Evolutionary conservation across 176 grass and related monocot species (phyloP), one percentile per base, ranked within the genome.

Genomic region (Phoenix dactylifera): DNA sequence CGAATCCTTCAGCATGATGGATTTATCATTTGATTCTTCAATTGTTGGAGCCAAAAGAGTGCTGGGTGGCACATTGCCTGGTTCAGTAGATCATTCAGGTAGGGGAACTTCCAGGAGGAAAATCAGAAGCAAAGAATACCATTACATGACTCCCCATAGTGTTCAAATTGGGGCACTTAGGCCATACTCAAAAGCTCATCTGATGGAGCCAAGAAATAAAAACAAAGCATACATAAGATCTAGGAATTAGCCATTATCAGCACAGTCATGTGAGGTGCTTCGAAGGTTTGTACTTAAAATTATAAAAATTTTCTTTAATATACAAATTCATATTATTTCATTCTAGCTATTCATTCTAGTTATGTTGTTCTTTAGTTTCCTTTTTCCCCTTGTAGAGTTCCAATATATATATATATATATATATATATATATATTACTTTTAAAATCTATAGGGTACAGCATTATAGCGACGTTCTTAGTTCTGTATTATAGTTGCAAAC

Each of bases 91-190:
- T 77, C 83, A 95, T 63, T 44, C 44, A 15, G 17, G 57, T 14
- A 70, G 44, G 57, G 75, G 64, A 60, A 74, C 64, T 70, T 55
- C 58, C 68, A 79, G 4, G 79, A 82, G 23, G 66, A 89, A 77
- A 49, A 68, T 32, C 1, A 73, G 86, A 64, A 66, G 71, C 4
- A 90, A 60, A 25, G 59, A 77, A 39, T n/a, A 76, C 53, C 74
- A 80, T 51, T 88, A 78, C 24, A 91, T 76, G 80, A 60, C 83
- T 4, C 72, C 81, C 62, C 75, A 80, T 53, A 66, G 50, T 0
- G 61, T 91, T 74, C 74, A 91, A 60, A 87, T 91, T 19, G 87
- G 87, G 20, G 78, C 84, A 15, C 85, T 91, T 53, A 66, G 69
- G 12, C 87, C 84, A 2, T 97, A 83, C 29, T 79, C 74, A 16